Conservation (phyloP, 2,329 filamentous ascomycete species). For the Neonectria coccinea region DNA sequence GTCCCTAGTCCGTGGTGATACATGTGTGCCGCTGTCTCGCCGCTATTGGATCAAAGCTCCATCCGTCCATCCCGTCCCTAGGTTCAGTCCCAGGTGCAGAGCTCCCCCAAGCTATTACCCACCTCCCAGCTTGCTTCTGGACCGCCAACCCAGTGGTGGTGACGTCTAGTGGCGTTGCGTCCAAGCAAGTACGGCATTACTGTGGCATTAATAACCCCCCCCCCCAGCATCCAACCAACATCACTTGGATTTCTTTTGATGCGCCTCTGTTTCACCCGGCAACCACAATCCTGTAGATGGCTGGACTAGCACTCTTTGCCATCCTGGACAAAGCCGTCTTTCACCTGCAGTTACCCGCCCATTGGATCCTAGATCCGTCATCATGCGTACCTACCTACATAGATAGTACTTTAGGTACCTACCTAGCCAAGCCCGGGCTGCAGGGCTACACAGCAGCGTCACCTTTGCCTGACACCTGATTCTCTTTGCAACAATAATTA, state of each 20-base stretch:
- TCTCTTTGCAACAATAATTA: slow-evolving; percentile 17
- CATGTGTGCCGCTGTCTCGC: background rate
- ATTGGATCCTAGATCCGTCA: background rate
- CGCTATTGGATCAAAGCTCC: too few relatives aligned
- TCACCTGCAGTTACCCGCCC: background rate
- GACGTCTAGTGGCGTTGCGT: slow-evolving; percentile 1
- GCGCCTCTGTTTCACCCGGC: background rate
- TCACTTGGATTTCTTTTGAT: background rate
- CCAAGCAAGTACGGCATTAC: background rate
- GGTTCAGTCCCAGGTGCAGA: background rate
- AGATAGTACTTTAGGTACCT: background rate
- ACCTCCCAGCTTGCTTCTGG: background rate
- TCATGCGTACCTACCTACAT: background rate
- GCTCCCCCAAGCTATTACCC: background rate
- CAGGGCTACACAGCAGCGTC: slow-evolving; percentile 6
- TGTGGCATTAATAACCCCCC: background rate
- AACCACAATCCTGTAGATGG: background rate
- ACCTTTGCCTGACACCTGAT: background rate
- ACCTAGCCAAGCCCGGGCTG: slow-evolving; percentile 2
- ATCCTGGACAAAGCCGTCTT: background rate
- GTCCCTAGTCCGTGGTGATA: background rate
- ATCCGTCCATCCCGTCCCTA: background rate
- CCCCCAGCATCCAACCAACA: background rate
- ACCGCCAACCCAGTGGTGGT: background rate
- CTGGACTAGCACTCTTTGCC: background rate